Evolutionary conservation across 164 flowering plant species (phyloP).

Genomic region (Dillenia turbinata): DNA sequence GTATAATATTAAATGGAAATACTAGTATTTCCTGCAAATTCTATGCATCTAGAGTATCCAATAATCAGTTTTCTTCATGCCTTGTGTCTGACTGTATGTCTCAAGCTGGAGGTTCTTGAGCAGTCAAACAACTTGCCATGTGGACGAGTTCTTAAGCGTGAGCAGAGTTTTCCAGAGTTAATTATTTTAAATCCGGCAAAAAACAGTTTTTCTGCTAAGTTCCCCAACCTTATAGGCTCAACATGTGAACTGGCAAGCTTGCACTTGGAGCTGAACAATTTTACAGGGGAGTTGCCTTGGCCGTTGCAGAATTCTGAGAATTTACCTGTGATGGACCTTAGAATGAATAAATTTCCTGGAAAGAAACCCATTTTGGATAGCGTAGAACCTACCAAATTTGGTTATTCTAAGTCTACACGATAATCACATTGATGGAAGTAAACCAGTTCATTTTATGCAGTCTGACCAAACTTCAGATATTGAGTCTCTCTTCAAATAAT

Average conservation of each 20-base stretch:
- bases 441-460: no score
- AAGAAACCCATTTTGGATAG: no score
- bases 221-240: conserved; percentile 14
- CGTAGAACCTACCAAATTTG: no score
- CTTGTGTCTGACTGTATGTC: neutral
- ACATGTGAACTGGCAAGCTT: neutral
- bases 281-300: conserved; percentile 13
- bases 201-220: conserved; percentile 13
- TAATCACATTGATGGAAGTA: no score
- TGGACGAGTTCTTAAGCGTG: conserved; percentile 14
- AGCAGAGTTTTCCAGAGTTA: neutral
- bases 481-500: no score
- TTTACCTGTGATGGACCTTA: neutral
- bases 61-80: conserved; percentile 2
- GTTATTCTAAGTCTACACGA: no score
- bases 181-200: conserved; percentile 2
- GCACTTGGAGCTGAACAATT: conserved; percentile 12
- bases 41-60: conserved; percentile 15
- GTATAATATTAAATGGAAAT: no score
- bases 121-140: conserved; percentile 14
- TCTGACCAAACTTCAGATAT: no score
- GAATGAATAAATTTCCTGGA: conserved; percentile 9
- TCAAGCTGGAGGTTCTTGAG: conserved; percentile 5
- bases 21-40: neutral
- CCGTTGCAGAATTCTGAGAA: neutral